Percentiles rank a stretch among this genome's conserved stretches.
These are phyloP conservation scores for Myriosclerotinia duriaeana DNA, from an alignment of 2,329 filamentous ascomycete genomes.

Conservation along the genomic window DNA sequence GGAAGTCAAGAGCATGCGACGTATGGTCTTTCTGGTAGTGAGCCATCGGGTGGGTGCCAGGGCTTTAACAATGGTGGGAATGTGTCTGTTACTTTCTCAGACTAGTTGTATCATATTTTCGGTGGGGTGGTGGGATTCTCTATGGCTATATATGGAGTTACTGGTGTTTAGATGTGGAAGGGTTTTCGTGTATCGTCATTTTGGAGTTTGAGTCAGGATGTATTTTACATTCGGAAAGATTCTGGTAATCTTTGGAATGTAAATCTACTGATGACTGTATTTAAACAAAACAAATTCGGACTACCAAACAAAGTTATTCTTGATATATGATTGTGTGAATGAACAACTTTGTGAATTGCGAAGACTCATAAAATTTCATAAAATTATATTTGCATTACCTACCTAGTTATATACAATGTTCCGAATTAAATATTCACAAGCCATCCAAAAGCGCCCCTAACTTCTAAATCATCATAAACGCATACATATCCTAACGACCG, in stretches of 20 bases:
- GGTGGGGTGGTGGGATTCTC: background rate
- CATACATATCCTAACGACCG: too few species aligned
- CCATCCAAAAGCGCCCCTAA: background rate
- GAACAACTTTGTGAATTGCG: background rate
- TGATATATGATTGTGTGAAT: background rate
- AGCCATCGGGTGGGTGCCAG: slow-evolving; percentile 24
- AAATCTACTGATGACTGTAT: background rate
- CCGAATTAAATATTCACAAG: background rate
- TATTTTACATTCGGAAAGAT: background rate
- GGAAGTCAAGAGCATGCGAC: slow-evolving; percentile 20
- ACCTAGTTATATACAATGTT: too few species aligned
- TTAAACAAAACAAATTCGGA: background rate
- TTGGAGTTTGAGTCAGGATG: background rate
- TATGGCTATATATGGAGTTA: too few species aligned
- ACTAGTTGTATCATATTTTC: background rate
- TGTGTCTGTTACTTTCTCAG: slow-evolving; percentile 10
- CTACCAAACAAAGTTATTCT: background rate
- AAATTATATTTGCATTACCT: too few species aligned
- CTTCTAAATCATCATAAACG: background rate
- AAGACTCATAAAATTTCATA: background rate
- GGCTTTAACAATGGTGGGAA: slow-evolving; percentile 21
- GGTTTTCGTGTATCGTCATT: background rate
- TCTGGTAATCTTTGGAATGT: background rate
- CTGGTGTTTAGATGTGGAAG: background rate
- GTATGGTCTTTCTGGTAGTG: background rate